Conservation (phyloP, 2,329 filamentous ascomycete genomes). For the Xylaria sp. region DNA sequence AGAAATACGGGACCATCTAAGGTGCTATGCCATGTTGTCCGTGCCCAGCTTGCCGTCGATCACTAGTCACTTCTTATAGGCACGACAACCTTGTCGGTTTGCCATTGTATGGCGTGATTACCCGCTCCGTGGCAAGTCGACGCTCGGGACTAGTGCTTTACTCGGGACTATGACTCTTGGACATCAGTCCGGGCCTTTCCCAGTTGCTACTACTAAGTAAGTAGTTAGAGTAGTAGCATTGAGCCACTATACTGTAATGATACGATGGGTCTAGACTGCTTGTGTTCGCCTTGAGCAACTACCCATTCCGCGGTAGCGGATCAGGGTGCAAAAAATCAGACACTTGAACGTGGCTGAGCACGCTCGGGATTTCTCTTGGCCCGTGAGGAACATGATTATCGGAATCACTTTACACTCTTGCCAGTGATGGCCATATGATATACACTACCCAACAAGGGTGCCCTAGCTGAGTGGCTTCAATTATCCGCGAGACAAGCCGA, state of each 20-base stretch:
- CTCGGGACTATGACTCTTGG: not conserved
- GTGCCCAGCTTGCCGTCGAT: constrained; percentile 23
- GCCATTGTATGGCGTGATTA: constrained; percentile 15
- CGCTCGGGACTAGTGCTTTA: not conserved
- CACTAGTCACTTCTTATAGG: constrained; percentile 4
- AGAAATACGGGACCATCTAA: constrained; percentile 19
- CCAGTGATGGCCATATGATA: constrained; percentile 9
- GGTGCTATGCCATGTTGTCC: constrained; percentile 24
- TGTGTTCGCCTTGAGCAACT: not conserved
- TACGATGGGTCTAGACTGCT: not conserved
- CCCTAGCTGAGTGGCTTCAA: not conserved
- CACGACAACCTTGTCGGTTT: not conserved
- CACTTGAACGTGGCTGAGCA: not conserved
- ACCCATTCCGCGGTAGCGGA: not conserved
- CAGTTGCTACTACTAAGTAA: not conserved
- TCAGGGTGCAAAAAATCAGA: not conserved
- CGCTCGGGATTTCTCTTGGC: not conserved
- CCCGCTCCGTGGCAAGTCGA: constrained; percentile 5
- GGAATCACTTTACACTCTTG: not conserved
- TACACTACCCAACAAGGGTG: not conserved
- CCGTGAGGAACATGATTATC: not conserved
- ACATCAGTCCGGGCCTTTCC: not conserved
- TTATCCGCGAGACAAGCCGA: not conserved
- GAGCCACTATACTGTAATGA: not conserved
- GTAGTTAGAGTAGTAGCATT: not conserved